Evolutionary conservation across 2,329 filamentous ascomycete genomes (phyloP), one percentile per base, ranked within the genome.

Genomic region (Trichoderma brevicompactum): DNA sequence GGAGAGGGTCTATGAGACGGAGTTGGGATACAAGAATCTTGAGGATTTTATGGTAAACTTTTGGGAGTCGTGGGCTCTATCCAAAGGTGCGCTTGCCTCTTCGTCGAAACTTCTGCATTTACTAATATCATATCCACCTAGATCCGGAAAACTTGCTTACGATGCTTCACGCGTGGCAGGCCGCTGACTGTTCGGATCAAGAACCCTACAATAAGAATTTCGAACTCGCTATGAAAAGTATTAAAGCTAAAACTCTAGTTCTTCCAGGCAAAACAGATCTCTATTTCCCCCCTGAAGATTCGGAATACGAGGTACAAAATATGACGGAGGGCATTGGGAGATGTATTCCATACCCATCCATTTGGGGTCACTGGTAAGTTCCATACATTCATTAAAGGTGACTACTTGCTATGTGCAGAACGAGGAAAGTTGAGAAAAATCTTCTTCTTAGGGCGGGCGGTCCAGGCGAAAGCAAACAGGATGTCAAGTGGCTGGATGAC

Each of bases 251-350:
- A 70, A 87, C 85, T 0, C 77, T 94, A 48, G 88, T 94, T 3
- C 75, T 94, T 13, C 91, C 92, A 0, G 78, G 81, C 23, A 87
- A 90, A 73, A 93, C 90, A 0, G 92, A 94, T 73, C 80, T 94
- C 5, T 94, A 94, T 73, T 94, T 95, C 69, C 89, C 91, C 60
- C 90, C 90, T 0, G 91, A 94, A 71, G 92, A 94, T 69, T 92
- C 89, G 0, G 85, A 90, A 71, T 87, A 89, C 64, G 92, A 95
- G 72, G 88, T 94, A 74, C 54, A 84, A 19, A 75, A 72, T 46
- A 81, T 81, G 79, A 62, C 70, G 0, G 65, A 73, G 0, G 73
- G 71, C 0, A 67, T 76, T 34, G 78, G 75, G 0, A 74, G 74
- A 43, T 73, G 78, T 9, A 71, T 79, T 43, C 69, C 77, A 0